phyloP scores from a whole-genome alignment of 495 filamentous ascomycete species.

The Entonaema liquescens region DNA sequence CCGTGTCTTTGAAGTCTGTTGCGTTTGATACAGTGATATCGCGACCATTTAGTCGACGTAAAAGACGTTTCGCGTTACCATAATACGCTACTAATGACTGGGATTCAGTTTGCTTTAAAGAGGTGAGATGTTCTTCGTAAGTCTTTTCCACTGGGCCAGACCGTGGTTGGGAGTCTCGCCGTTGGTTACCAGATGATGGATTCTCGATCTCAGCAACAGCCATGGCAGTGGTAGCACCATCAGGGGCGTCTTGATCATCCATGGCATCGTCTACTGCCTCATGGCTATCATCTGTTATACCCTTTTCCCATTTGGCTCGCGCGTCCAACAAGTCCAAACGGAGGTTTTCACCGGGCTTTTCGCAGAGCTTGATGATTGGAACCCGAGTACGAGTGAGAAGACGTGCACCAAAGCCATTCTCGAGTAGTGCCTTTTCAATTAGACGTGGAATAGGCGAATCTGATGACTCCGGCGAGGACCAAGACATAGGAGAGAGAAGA shows the following conservation, averaged over 20 bases:
- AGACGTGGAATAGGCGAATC: conserved; percentile 68
- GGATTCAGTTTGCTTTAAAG: conserved; percentile 50
- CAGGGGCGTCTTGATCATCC: conserved; percentile 42
- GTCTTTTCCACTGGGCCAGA: conserved; percentile 7
- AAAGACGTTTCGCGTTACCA: conserved; percentile 52
- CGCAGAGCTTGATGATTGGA: conserved; percentile 83
- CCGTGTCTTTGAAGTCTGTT: conserved; percentile 46
- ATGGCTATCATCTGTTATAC: conserved; percentile 44
- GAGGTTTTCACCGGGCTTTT: conserved; percentile 66
- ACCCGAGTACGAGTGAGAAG: conserved; percentile 77
- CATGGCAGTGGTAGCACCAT: background rate
- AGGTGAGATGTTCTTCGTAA: conserved; percentile 45
- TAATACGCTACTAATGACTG: conserved; percentile 54
- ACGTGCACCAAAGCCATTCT: conserved; percentile 71
- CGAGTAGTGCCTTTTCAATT: conserved; percentile 74
- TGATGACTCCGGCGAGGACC: conserved; percentile 55
- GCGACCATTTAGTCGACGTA: conserved; percentile 56
- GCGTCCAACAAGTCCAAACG: conserved; percentile 61
- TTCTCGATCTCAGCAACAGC: conserved; percentile 1
- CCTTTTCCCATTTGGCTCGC: conserved; percentile 68
- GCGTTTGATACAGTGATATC: conserved; percentile 55
- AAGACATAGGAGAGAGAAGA: conserved; percentile 66
- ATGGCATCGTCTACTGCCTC: conserved; percentile 55
- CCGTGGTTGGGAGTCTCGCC: conserved; percentile 11
- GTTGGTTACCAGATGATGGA: background rate